Base-by-base conservation (phyloP, 208 protist species). In the Strigomonas culicis region DNA sequence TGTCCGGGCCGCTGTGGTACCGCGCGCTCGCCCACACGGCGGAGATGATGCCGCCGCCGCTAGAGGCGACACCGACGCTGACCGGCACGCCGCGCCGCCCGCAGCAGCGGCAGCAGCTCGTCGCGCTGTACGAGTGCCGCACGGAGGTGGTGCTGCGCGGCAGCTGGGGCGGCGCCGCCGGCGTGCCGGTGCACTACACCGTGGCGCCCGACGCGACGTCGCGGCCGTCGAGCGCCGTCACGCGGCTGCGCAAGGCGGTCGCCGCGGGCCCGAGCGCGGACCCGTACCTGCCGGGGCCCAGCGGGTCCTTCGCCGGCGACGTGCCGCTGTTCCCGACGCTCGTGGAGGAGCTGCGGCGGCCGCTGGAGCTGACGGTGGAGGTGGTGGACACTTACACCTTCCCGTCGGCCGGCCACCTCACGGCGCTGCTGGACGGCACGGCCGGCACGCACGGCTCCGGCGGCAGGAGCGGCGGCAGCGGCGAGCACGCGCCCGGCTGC, bases 61-160 rank as follows among this genome's bases (percentile, higher is more conserved):
- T 3, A 4, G 21, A 13, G 19, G 7, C 17, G 36, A 50, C 25
- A 27, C 21, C 59, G 24, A 27, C 21, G 27, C 46, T 46, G 8
- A 68, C 70, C 55, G 59, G 73, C n/a, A 36, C 13, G 2, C 34
- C 59, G n/a, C 31, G 43, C 3, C 43, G 50, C 17, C 41, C 66
- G 39, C 4, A 27, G 51, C 41, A 50, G 51, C 15, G 34, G 50
- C 49, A 17, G 49, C 57, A 13, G 3, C 22, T 19, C 21, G 10
- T 27, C 28, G 7, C 43, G 41, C 60, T 72, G 44, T 87, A 82
- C 61, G 70, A 82, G 47, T 79, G 21, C 66, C 15, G 21, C 24
- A 75, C 68, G 8, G 30, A 15, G 13, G 31, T 87, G 32, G 39
- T 47, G 27, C 22, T 87, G 11, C 41, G 49, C 2, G 80, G 76